These are phyloP conservation scores for Ophiostoma sp. DNA, from an alignment of 2,329 filamentous ascomycete genomes.

Conservation along the genomic window DNA sequence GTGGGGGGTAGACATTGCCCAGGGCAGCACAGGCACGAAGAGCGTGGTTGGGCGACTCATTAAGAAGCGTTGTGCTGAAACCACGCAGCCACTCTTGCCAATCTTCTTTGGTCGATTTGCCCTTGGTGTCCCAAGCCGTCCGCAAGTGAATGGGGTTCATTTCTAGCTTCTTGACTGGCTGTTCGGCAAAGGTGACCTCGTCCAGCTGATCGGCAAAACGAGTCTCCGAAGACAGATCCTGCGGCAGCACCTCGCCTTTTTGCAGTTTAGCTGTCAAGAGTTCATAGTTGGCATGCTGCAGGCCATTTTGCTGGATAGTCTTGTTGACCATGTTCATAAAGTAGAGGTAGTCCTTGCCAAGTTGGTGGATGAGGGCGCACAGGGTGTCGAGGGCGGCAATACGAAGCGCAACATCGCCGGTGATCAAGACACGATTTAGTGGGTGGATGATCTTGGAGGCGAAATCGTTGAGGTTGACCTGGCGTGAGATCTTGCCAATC, in stretches of 20 bases:
- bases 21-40: conserved; percentile 87
- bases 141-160: conserved; percentile 98
- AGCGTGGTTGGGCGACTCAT: conserved; percentile 93
- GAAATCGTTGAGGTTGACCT: conserved; percentile 96
- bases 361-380: conserved; percentile 90
- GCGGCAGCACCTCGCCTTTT: conserved; percentile 90
- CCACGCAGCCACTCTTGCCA: conserved; percentile 99
- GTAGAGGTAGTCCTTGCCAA: conserved; percentile 90
- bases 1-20: conserved; percentile 82
- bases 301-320: conserved; percentile 69
- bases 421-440: conserved; percentile 72
- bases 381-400: conserved; percentile 86
- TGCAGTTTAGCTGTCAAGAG: conserved; percentile 87
- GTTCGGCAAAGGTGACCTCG: conserved; percentile 75
- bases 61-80: conserved; percentile 90
- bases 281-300: conserved; percentile 87
- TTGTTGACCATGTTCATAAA: conserved; percentile 94
- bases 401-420: conserved; percentile 66
- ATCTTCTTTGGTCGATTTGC: conserved; percentile 95
- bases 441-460: conserved; percentile 95
- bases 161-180: conserved; percentile 79
- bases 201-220: conserved; percentile 72
- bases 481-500: conserved; percentile 85
- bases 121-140: conserved; percentile 91
- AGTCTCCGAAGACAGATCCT: conserved; percentile 84